Conservation (phyloP, 495 filamentous ascomycete genomes). For the Aspergillus baeticus region DNA sequence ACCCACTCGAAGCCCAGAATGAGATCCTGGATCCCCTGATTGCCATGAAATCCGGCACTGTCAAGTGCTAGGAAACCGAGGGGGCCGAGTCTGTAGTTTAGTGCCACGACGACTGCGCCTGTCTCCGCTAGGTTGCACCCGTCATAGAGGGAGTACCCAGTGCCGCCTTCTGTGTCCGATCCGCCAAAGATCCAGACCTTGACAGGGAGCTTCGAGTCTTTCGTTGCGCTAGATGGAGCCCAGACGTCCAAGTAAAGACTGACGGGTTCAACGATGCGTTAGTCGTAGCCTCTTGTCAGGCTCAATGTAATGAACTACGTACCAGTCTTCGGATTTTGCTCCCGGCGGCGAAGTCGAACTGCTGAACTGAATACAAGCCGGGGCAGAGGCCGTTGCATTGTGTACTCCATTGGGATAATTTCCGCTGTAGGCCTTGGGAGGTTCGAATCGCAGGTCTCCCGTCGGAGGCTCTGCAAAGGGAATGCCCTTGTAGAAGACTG, state of each 20-base stretch:
- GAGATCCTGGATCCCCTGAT: slow-evolving; percentile 27
- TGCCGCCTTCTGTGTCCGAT: slow-evolving; percentile 18
- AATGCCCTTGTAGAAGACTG: slow-evolving; percentile 20
- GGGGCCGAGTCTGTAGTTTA: slow-evolving; percentile 40
- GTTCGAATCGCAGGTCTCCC: slow-evolving; percentile 23
- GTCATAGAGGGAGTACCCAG: slow-evolving; percentile 32
- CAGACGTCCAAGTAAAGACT: slow-evolving; percentile 25
- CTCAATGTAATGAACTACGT: background rate
- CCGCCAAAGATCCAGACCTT: slow-evolving; percentile 45
- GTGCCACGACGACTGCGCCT: slow-evolving; percentile 35
- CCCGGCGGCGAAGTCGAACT: slow-evolving; percentile 19
- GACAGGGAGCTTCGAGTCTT: slow-evolving; percentile 39
- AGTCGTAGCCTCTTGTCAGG: background rate
- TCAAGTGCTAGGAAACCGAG: slow-evolving; percentile 30
- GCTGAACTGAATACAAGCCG: slow-evolving; percentile 35
- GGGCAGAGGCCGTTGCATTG: slow-evolving; percentile 18
- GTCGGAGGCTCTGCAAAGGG: slow-evolving; percentile 31
- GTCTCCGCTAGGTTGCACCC: slow-evolving; percentile 37
- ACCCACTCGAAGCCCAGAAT: slow-evolving; percentile 32
- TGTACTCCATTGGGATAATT: slow-evolving; percentile 13
- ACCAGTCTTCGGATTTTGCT: slow-evolving; percentile 33
- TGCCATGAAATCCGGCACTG: slow-evolving; percentile 28
- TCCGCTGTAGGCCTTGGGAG: slow-evolving; percentile 12
- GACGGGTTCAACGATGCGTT: background rate
- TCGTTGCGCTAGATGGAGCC: slow-evolving; percentile 29